A percentile compares a stretch with the other conserved stretches of the same genome.
phyloP scores from a whole-genome alignment of 495 filamentous ascomycete genomes.

The Lasiosphaeria hispida region DNA sequence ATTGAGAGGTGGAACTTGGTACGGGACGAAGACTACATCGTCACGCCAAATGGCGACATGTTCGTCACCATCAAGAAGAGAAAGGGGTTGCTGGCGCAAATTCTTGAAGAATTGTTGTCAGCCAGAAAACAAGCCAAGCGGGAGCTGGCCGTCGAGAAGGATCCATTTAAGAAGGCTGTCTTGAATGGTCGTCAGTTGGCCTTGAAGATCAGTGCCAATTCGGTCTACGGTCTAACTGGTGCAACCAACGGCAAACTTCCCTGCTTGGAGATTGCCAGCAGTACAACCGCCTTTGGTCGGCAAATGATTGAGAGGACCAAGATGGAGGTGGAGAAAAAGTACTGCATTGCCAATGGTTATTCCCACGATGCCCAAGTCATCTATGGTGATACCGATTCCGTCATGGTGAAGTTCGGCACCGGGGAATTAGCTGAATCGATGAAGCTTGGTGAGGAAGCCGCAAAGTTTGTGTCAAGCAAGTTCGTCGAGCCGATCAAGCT shows the following conservation, averaged over 20 bases:
- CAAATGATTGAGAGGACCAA: slow-evolving; percentile 99
- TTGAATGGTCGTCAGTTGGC: slow-evolving; percentile 96
- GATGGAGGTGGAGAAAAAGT: slow-evolving; percentile 81
- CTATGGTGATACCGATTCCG: slow-evolving; percentile 98
- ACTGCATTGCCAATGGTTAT: slow-evolving; percentile 92
- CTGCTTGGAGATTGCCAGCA: slow-evolving; percentile 92
- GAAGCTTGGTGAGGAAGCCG: slow-evolving; percentile 90
- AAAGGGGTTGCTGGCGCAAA: slow-evolving; percentile 90
- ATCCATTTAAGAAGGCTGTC: slow-evolving; percentile 96
- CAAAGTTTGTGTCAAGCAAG: slow-evolving; percentile 80
- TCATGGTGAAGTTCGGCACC: slow-evolving; percentile 99
- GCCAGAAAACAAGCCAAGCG: slow-evolving; percentile 93
- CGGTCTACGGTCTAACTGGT: slow-evolving; percentile 95
- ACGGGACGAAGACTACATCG: slow-evolving; percentile 92
- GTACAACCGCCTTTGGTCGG: slow-evolving; percentile 90
- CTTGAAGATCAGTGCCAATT: slow-evolving; percentile 95
- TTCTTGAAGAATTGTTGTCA: slow-evolving; percentile 85
- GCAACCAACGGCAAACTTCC: slow-evolving; percentile 94
- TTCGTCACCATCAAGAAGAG: slow-evolving; percentile 85
- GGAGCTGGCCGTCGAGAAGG: slow-evolving; percentile 86
- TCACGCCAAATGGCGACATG: slow-evolving; percentile 90
- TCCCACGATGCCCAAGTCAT: slow-evolving; percentile 92
- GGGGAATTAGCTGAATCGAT: slow-evolving; percentile 80
- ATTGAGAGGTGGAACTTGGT: slow-evolving; percentile 69
- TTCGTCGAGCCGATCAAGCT: slow-evolving; percentile 97